Conservation (phyloP, 352 stramenopile species). For the Phytophthora sp. region DNA sequence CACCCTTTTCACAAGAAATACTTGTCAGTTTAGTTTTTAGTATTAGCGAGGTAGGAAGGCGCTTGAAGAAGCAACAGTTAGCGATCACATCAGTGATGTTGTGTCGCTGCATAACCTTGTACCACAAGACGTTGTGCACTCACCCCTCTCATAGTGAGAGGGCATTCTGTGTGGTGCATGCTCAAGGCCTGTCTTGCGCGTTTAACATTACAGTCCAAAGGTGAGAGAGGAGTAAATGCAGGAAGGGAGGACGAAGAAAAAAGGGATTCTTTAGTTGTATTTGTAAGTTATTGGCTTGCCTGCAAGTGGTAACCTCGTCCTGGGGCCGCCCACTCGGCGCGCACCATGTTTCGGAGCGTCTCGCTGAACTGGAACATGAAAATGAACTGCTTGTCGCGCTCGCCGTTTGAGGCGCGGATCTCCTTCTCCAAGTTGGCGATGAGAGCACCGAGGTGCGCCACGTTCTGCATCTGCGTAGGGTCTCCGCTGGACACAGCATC, state of each 20-base stretch:
- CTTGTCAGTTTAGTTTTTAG: constrained; percentile 1
- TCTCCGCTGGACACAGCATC: constrained; percentile 53
- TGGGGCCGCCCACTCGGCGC: constrained; percentile 30
- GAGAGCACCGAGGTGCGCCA: constrained; percentile 41
- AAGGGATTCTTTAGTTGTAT: too few species aligned
- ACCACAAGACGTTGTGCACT: too few species aligned
- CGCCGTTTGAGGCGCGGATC: constrained; percentile 30
- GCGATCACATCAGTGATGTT: too few species aligned
- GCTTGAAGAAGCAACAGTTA: background rate
- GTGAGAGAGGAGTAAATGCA: too few species aligned
- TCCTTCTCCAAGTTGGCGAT: constrained; percentile 45
- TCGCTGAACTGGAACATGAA: constrained; percentile 74
- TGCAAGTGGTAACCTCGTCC: constrained; percentile 15
- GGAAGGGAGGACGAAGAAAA: too few species aligned
- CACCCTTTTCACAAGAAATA: constrained; percentile 39
- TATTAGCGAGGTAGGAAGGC: background rate
- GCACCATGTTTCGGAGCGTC: constrained; percentile 42
- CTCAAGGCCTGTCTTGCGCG: too few species aligned
- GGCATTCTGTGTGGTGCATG: too few species aligned
- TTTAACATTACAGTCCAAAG: too few species aligned
- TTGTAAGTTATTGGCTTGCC: constrained; percentile 4
- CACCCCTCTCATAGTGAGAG: too few species aligned
- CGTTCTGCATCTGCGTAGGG: constrained; percentile 44
- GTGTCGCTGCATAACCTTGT: too few species aligned
- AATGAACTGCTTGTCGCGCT: constrained; percentile 64